phyloP scores from a whole-genome alignment of 768 basidiomycete genomes.

The Kondoa subrosea region DNA sequence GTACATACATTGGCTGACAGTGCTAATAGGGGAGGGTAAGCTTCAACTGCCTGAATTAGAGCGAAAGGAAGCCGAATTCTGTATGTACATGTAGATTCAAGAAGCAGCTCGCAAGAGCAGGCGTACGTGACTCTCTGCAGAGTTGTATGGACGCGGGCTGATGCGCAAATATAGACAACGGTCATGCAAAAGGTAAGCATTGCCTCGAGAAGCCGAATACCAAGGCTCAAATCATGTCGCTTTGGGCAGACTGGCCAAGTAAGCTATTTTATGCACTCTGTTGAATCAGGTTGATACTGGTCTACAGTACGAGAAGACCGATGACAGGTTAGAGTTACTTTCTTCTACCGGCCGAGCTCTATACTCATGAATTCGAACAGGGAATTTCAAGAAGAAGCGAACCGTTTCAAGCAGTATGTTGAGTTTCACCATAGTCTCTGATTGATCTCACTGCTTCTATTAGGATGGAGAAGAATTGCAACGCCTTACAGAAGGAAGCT shows the following conservation, averaged over 20 bases:
- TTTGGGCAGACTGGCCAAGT: neutral
- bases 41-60: neutral
- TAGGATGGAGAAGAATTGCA: conserved; percentile 94
- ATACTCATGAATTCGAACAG: conserved; percentile 27
- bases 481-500: conserved; percentile 79
- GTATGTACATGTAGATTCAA: conserved; percentile 3
- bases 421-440: neutral
- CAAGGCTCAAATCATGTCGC: neutral
- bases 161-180: conserved; percentile 1
- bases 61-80: neutral
- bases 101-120: conserved; percentile 6
- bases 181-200: conserved; percentile 16
- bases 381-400: conserved; percentile 48
- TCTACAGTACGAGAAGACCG: conserved; percentile 26
- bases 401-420: neutral
- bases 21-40: conserved; percentile 4
- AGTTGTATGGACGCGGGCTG: neutral
- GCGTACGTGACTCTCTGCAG: neutral
- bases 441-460: conserved; percentile 1
- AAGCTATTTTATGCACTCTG: neutral
- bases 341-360: neutral
- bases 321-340: conserved; percentile 8
- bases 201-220: neutral
- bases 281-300: neutral
- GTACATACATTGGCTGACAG: too few relatives aligned